phyloP scores from a whole-genome alignment of 2,329 filamentous ascomycete species.

The Phialophora macrospora region DNA sequence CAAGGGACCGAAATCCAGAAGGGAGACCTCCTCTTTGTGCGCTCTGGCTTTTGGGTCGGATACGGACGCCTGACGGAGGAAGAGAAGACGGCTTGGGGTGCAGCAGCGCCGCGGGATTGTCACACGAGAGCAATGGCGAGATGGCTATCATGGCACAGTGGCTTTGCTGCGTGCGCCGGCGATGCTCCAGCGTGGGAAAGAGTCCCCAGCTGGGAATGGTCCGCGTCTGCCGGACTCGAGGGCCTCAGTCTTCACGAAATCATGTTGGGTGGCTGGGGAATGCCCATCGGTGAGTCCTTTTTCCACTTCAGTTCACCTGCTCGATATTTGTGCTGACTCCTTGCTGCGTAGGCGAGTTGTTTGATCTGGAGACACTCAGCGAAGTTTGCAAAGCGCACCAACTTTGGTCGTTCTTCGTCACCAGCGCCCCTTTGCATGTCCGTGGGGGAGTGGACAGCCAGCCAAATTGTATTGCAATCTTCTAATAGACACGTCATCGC shows the following conservation, averaged over 20 bases:
- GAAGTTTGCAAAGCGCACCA: conserved; percentile 43
- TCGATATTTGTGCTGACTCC: conserved; percentile 15
- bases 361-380: conserved; percentile 48
- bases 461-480: conserved; percentile 36
- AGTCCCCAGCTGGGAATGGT: conserved; percentile 9
- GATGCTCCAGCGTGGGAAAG: conserved; percentile 42
- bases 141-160: conserved; percentile 44
- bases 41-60: conserved; percentile 36
- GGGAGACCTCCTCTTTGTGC: conserved; percentile 40
- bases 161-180: conserved; percentile 43
- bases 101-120: neutral
- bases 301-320: neutral
- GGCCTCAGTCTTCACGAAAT: conserved; percentile 28
- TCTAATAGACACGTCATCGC: conserved; percentile 10
- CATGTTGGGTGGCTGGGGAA: conserved; percentile 38
- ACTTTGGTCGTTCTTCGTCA: conserved; percentile 54
- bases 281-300: conserved; percentile 36
- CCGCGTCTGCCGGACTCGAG: conserved; percentile 11
- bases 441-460: conserved; percentile 35
- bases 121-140: conserved; percentile 38
- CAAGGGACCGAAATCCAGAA: conserved; percentile 30
- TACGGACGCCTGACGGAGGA: conserved; percentile 13
- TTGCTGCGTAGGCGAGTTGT: conserved; percentile 32
- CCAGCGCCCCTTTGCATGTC: conserved; percentile 42
- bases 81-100: conserved; percentile 15